A percentile compares a stretch with the other conserved stretches of the same genome.
These are phyloP conservation scores for Meripilus lineatus DNA, from an alignment of 1,284 basidiomycete species.

Conservation along the genomic window DNA sequence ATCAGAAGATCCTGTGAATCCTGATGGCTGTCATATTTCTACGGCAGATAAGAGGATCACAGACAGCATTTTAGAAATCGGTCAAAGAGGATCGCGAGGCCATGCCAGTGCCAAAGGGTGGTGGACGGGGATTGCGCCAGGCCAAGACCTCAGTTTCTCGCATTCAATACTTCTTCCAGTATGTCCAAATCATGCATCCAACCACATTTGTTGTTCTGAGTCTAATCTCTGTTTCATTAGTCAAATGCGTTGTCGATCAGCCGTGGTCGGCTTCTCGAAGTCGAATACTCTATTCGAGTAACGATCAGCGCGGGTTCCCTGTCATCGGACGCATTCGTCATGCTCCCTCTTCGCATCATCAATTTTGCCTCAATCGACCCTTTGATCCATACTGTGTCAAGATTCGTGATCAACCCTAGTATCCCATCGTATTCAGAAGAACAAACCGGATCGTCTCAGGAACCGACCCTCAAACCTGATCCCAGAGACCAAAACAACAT, in stretches of 20 bases:
- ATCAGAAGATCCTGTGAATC: constrained; percentile 30
- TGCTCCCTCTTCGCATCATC: constrained; percentile 70
- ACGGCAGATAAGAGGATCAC: constrained; percentile 64
- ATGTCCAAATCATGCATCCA: too few species aligned
- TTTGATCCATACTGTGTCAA: constrained; percentile 38
- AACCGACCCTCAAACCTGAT: not conserved
- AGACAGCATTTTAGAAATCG: constrained; percentile 62
- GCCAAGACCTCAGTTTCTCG: constrained; percentile 56
- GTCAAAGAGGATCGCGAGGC: constrained; percentile 58
- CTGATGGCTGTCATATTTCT: constrained; percentile 54
- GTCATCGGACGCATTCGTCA: constrained; percentile 59
- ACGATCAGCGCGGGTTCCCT: constrained; percentile 64
- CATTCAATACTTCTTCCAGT: constrained; percentile 73
- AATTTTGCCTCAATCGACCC: constrained; percentile 82
- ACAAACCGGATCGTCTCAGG: not conserved
- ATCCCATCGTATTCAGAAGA: too few species aligned
- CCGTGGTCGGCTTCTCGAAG: constrained; percentile 76
- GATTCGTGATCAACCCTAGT: too few species aligned
- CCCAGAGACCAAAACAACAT: not conserved
- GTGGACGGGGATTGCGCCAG: constrained; percentile 78
- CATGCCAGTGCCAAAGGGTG: constrained; percentile 80
- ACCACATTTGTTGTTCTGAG: not conserved
- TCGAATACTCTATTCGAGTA: constrained; percentile 74
- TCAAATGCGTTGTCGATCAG: constrained; percentile 70
- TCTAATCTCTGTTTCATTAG: constrained; percentile 33